phyloP scores from a whole-genome alignment of 495 filamentous ascomycete genomes.

The Penicillium desertorum region DNA sequence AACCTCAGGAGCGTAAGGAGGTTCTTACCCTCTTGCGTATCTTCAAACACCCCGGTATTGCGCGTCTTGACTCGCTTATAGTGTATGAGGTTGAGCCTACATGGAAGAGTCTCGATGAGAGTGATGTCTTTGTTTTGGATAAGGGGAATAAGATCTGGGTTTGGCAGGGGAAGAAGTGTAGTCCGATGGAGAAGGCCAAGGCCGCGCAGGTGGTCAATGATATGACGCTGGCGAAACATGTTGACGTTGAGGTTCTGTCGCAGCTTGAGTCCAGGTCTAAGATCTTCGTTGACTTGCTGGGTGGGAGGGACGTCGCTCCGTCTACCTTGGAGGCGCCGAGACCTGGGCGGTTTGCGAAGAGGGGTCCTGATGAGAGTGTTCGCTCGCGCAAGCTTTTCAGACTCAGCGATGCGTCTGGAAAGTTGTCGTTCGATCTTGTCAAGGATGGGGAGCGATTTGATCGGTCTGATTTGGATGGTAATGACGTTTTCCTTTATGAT shows the following conservation, averaged over 20 bases:
- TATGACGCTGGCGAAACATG: constrained; percentile 58
- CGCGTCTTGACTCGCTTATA: constrained; percentile 46
- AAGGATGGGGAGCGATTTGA: constrained; percentile 47
- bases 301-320: constrained; percentile 44
- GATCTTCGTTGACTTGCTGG: constrained; percentile 54
- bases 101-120: constrained; percentile 59
- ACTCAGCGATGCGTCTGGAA: constrained; percentile 55
- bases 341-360: constrained; percentile 36
- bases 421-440: constrained; percentile 52
- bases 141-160: constrained; percentile 61
- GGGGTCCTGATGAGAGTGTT: constrained; percentile 13
- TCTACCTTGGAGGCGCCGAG: constrained; percentile 36
- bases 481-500: constrained; percentile 61
- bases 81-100: constrained; percentile 62
- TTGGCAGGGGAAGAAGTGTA: constrained; percentile 62
- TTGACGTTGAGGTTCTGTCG: constrained; percentile 60
- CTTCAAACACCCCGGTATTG: constrained; percentile 52
- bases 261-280: constrained; percentile 55
- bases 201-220: constrained; percentile 63
- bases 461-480: constrained; percentile 48
- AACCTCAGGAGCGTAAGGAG: constrained; percentile 43
- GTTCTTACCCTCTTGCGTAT: constrained; percentile 53
- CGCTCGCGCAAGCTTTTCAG: constrained; percentile 51
- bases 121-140: constrained; percentile 62
- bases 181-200: constrained; percentile 64